Evolutionary conservation across 768 basidiomycete species (phyloP), one percentile per base, ranked within the genome.

Genomic region (Lactarius hengduanensis): DNA sequence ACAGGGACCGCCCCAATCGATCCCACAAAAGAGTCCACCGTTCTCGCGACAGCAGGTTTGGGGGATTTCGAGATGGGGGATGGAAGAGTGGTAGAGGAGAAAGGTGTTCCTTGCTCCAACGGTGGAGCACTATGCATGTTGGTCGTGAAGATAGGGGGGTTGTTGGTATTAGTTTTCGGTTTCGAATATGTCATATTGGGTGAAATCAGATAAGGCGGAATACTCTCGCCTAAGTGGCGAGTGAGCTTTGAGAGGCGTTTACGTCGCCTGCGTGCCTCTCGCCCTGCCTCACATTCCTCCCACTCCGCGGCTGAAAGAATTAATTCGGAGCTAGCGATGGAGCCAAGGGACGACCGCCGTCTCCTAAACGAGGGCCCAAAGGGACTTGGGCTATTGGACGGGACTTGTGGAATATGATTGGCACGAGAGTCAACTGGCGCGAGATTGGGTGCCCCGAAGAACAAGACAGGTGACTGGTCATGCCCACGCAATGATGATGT

Each of bases 221-320:
- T 59, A 9, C 50, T 41, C 62, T 69, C 66, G 54, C 66, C 69
- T 13, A 69, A 32, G 41, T 47, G 22, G 18, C 66, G 69, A 45
- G 60, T 36, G 20, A 69, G 66, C 59, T 69, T 69, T n/a, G 69
- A 41, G 61, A 69, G 32, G 34, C 69, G 66, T 57, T 43, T 69
- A 26, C 69, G 69, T 34, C 65, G 66, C 43, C 26, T 32, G 18
- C 36, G 43, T 45, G 38, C n/a, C 58, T 59, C 66, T 16, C 26
- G n/a, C 55, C 60, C 62, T 38, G 57, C 59, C 36, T 43, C 66
- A 57, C 32, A 50, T 34, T 47, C 54, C 50, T 58, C 68, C 50
- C 36, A 61, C 56, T 67, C 65, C 50, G 43, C 1, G 5, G 41
- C 40, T 22, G 61, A 56, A 36, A 34, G 11, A 6, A 43, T n/a